Conservation (phyloP, 2,329 filamentous ascomycete genomes). For the Xylariaceae sp. region DNA sequence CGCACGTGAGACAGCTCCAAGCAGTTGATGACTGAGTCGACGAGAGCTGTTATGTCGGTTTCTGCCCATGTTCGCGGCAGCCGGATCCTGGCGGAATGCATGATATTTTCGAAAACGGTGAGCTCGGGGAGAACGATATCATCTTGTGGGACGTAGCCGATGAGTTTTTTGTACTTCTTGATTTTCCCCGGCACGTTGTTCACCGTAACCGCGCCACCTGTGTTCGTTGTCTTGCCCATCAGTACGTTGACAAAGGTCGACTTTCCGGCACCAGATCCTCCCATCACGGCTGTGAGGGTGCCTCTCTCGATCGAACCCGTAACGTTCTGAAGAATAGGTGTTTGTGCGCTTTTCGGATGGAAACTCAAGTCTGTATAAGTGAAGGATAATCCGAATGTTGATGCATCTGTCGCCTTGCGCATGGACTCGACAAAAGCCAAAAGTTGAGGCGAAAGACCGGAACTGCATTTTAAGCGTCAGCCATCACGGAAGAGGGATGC, state of each 20-base stretch:
- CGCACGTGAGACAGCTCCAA: conserved; percentile 50
- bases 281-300: conserved; percentile 56
- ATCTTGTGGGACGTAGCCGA: conserved; percentile 60
- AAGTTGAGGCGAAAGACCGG: conserved; percentile 36
- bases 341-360: conserved; percentile 41
- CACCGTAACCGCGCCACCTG: conserved; percentile 45
- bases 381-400: conserved; percentile 51
- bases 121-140: conserved; percentile 57
- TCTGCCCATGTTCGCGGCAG: conserved; percentile 50
- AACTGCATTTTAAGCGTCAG: neutral
- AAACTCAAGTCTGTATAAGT: conserved; percentile 48
- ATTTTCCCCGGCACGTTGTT: conserved; percentile 48
- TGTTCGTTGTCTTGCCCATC: conserved; percentile 55
- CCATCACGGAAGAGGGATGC: no score
- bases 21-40: conserved; percentile 54
- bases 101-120: conserved; percentile 59
- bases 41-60: conserved; percentile 46
- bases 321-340: conserved; percentile 48
- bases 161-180: conserved; percentile 54
- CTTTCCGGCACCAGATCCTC: conserved; percentile 56
- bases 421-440: conserved; percentile 50
- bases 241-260: conserved; percentile 57
- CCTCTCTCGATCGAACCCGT: conserved; percentile 52
- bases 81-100: conserved; percentile 54
- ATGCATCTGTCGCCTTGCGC: conserved; percentile 46